Conservation (phyloP, 805 yeast genomes). For the Starmera amethionina region DNA sequence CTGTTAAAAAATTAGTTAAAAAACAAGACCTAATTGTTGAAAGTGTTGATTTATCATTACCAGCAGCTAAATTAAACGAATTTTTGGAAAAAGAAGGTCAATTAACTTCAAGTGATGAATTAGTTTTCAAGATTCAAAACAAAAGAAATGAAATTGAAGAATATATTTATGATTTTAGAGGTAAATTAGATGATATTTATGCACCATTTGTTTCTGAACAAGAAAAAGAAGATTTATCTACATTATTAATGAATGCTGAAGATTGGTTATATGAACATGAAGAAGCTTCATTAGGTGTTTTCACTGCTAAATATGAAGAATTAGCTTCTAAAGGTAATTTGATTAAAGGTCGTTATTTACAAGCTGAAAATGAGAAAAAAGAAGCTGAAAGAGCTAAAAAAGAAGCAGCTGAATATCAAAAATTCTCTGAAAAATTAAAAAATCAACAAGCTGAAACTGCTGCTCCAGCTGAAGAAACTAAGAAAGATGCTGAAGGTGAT, state of each 20-base stretch:
- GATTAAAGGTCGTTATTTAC: slow-evolving; percentile 89
- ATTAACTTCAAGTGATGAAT: slow-evolving; percentile 83
- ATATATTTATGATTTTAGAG: slow-evolving; percentile 95
- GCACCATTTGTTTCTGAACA: slow-evolving; percentile 80
- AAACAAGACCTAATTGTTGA: slow-evolving; percentile 65
- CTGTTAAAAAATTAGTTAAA: slow-evolving; percentile 90
- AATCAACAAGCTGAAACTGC: slow-evolving; percentile 16
- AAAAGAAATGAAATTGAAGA: slow-evolving; percentile 97
- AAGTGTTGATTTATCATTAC: slow-evolving; percentile 52
- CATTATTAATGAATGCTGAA: slow-evolving; percentile 75
- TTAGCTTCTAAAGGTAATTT: slow-evolving; percentile 90
- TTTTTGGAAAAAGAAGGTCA: slow-evolving; percentile 77
- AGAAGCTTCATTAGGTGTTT: slow-evolving; percentile 92
- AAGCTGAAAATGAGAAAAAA: slow-evolving; percentile 91
- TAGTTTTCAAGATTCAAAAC: slow-evolving; percentile 97
- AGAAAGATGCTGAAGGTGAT: slow-evolving; percentile 30
- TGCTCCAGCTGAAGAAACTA: slow-evolving; percentile 10
- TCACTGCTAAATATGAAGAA: slow-evolving; percentile 97
- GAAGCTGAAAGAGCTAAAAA: slow-evolving; percentile 79
- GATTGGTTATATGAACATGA: slow-evolving; percentile 99
- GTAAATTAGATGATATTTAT: slow-evolving; percentile 89
- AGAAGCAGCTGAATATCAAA: slow-evolving; percentile 64
- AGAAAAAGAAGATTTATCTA: slow-evolving; percentile 74
- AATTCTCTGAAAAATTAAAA: slow-evolving; percentile 23
- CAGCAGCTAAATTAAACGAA: slow-evolving; percentile 43